phyloP scores from a whole-genome alignment of 169 alveolate genomes.

The Cryptosporidium andersoni region DNA sequence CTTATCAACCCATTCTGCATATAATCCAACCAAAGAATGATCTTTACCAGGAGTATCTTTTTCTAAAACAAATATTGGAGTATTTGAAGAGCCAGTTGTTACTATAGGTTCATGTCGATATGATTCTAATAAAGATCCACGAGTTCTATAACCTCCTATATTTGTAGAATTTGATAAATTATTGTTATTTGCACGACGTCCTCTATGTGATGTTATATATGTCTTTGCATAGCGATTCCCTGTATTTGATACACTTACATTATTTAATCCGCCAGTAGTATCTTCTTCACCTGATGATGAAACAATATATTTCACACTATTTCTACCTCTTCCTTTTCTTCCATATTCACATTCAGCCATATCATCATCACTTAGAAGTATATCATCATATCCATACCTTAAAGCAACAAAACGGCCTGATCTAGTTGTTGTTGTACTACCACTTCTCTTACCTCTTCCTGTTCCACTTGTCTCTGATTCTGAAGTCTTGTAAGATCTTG shows the following conservation, averaged over 20 bases:
- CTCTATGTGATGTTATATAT: slow-evolving; percentile 28
- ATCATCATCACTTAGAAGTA: slow-evolving; percentile 60
- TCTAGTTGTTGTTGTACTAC: slow-evolving; percentile 36
- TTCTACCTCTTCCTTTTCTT: slow-evolving; percentile 62
- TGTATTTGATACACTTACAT: background rate
- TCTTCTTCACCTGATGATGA: slow-evolving; percentile 69
- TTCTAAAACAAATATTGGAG: slow-evolving; percentile 57
- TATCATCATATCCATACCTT: slow-evolving; percentile 67
- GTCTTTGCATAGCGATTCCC: slow-evolving; percentile 56
- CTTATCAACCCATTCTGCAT: slow-evolving; percentile 70
- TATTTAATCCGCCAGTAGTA: background rate
- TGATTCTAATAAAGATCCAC: slow-evolving; percentile 42
- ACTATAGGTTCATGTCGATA: slow-evolving; percentile 2
- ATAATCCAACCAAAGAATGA: slow-evolving; percentile 50
- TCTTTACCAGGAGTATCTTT: slow-evolving; percentile 56
- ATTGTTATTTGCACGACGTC: slow-evolving; percentile 1
- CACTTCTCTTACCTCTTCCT: slow-evolving; percentile 22
- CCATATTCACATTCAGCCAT: slow-evolving; percentile 55
- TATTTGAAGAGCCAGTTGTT: slow-evolving; percentile 15
- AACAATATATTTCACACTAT: slow-evolving; percentile 2
- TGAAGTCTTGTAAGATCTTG: background rate
- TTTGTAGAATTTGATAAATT: background rate
- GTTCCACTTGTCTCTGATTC: background rate
- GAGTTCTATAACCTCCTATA: slow-evolving; percentile 38
- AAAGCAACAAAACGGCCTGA: slow-evolving; percentile 66